Percentiles rank a stretch among this genome's conserved stretches.
These are phyloP conservation scores for Mucor irregularis DNA, from an alignment of 371 early-diverging fungal genomes.

Conservation along the genomic window DNA sequence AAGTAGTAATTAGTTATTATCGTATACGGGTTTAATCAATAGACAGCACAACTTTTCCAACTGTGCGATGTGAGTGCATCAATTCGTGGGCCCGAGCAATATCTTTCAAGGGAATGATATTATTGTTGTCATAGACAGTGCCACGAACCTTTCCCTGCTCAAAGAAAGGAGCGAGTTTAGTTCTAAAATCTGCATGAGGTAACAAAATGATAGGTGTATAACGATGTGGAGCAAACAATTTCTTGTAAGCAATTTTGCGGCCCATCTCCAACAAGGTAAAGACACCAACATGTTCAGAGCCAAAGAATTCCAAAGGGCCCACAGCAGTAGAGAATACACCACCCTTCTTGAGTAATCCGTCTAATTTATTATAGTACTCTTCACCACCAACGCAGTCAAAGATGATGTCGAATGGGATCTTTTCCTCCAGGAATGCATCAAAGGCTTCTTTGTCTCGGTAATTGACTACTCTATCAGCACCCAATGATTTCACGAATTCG, in stretches of 20 bases:
- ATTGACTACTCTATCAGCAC: slow-evolving; percentile 61
- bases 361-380: slow-evolving; percentile 33
- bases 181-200: slow-evolving; percentile 9
- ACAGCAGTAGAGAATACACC: slow-evolving; percentile 44
- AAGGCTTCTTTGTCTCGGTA: slow-evolving; percentile 41
- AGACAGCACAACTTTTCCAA: slow-evolving; percentile 54
- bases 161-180: slow-evolving; percentile 6
- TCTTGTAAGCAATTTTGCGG: not conserved
- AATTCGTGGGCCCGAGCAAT: slow-evolving; percentile 40
- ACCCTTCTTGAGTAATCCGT: slow-evolving; percentile 19
- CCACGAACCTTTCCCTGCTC: not conserved
- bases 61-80: slow-evolving; percentile 38
- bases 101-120: slow-evolving; percentile 39
- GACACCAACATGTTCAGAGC: not conserved
- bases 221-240: not conserved
- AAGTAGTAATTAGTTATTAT: too few relatives aligned
- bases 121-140: not conserved
- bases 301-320: slow-evolving; percentile 30
- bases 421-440: slow-evolving; percentile 13
- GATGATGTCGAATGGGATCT: slow-evolving; percentile 36
- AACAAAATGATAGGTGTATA: not conserved
- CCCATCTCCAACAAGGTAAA: not conserved
- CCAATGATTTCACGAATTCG: slow-evolving; percentile 51
- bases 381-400: slow-evolving; percentile 57
- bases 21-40: slow-evolving; percentile 4